Percentiles rank a stretch among this genome's conserved stretches.
phyloP scores from a whole-genome alignment of 345 rosid species.

The Pistacia atlantica region DNA sequence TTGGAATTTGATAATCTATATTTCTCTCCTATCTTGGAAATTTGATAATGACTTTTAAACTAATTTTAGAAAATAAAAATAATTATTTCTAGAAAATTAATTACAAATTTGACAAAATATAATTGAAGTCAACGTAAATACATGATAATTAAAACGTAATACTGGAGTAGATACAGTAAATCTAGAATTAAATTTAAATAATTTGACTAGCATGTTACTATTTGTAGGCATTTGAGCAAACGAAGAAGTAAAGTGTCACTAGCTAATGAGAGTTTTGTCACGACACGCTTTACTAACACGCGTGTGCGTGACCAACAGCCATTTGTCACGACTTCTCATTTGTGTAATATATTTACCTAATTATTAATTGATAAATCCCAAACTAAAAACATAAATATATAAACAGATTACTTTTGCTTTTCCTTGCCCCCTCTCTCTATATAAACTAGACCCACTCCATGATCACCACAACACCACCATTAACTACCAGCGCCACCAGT shows the following conservation, averaged over 20 bases:
- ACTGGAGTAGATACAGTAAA: too few relatives aligned
- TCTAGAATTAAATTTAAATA: too few relatives aligned
- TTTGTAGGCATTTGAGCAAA: too few relatives aligned
- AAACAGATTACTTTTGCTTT: background rate
- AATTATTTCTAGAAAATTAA: too few relatives aligned
- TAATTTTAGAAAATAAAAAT: too few relatives aligned
- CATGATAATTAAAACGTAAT: too few relatives aligned
- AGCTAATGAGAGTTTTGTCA: background rate
- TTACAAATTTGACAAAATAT: too few relatives aligned
- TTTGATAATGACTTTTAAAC: too few relatives aligned
- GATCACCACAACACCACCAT: constrained; percentile 1
- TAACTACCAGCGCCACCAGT: constrained; percentile 13
- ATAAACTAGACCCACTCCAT: constrained; percentile 6
- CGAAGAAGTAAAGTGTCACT: too few relatives aligned
- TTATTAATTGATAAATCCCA: background rate
- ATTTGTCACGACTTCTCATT: background rate
- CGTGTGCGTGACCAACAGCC: background rate
- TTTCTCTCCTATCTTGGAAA: background rate
- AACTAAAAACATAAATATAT: background rate
- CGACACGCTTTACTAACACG: background rate
- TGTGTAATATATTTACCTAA: background rate
- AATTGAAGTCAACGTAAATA: too few relatives aligned
- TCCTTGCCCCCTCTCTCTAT: constrained; percentile 5
- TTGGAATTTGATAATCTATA: too few relatives aligned
- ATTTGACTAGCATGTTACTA: too few relatives aligned